Conservation (phyloP, 176 grass and related monocot species). For the Rhynchospora pubera region DNA sequence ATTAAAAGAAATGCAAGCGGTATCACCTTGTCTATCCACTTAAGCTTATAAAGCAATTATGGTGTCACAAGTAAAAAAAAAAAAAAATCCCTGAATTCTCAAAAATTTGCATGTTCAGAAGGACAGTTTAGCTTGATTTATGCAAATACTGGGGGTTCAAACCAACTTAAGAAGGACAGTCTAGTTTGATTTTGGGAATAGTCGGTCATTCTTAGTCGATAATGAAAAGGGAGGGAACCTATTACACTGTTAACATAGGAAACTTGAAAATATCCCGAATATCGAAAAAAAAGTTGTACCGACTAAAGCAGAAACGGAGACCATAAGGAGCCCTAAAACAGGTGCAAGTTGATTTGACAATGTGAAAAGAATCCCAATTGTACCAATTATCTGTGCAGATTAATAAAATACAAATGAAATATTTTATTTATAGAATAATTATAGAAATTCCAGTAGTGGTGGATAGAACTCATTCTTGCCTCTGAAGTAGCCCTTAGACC, state of each 20-base stretch:
- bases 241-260: background rate
- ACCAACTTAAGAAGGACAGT: background rate
- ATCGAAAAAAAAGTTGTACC: conserved; percentile 32
- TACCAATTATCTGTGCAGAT: conserved; percentile 64
- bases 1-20: background rate
- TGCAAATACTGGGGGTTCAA: background rate
- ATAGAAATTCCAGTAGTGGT: conserved; percentile 51
- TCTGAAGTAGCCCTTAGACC: conserved; percentile 90
- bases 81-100: background rate
- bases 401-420: conserved; percentile 17
- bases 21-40: background rate
- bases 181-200: background rate
- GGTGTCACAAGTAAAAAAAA: background rate
- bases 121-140: background rate
- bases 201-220: background rate
- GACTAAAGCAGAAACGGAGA: conserved; percentile 72
- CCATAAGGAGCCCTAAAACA: conserved; percentile 76
- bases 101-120: background rate
- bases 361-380: conserved; percentile 85
- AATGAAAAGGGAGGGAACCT: background rate
- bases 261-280: background rate
- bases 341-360: conserved; percentile 88
- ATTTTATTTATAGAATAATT: conserved; percentile 16
- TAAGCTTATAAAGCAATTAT: background rate
- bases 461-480: conserved; percentile 65